phyloP scores from a whole-genome alignment of 2,329 filamentous ascomycete species.

The Penicillium sp. region DNA sequence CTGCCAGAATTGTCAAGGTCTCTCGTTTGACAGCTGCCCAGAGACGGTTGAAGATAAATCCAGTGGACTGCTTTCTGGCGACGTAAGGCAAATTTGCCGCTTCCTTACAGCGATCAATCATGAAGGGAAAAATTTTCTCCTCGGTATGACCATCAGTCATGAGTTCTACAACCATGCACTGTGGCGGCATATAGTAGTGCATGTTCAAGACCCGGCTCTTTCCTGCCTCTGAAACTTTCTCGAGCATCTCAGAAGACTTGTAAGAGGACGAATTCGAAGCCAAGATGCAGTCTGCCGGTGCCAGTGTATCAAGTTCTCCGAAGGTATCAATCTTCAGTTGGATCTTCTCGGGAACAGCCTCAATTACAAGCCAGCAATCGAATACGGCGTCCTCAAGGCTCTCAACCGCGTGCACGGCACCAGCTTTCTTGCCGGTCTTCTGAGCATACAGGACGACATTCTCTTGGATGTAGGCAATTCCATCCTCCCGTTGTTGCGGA shows the following conservation, averaged over 20 bases:
- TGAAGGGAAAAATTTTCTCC: conserved; percentile 52
- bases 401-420: conserved; percentile 33
- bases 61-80: conserved; percentile 57
- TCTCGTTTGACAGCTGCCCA: conserved; percentile 65
- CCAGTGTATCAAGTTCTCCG: conserved; percentile 52
- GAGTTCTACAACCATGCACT: conserved; percentile 56
- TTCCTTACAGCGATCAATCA: conserved; percentile 50
- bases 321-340: conserved; percentile 58
- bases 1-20: conserved; percentile 55
- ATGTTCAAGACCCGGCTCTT: conserved; percentile 56
- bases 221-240: conserved; percentile 46
- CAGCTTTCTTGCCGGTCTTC: not conserved
- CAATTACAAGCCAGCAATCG: conserved; percentile 61
- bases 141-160: conserved; percentile 60
- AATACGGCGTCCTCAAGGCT: conserved; percentile 50
- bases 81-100: conserved; percentile 51
- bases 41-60: conserved; percentile 62
- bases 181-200: conserved; percentile 60
- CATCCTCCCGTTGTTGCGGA: conserved; percentile 38
- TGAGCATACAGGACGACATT: conserved; percentile 23
- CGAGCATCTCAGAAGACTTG: conserved; percentile 58
- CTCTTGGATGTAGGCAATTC: conserved; percentile 43
- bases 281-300: conserved; percentile 56
- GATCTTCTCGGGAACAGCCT: conserved; percentile 60
- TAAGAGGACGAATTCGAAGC: conserved; percentile 61